These are phyloP conservation scores for Leptodontidium sp. DNA, from an alignment of 2,329 filamentous ascomycete species.

Conservation along the genomic window DNA sequence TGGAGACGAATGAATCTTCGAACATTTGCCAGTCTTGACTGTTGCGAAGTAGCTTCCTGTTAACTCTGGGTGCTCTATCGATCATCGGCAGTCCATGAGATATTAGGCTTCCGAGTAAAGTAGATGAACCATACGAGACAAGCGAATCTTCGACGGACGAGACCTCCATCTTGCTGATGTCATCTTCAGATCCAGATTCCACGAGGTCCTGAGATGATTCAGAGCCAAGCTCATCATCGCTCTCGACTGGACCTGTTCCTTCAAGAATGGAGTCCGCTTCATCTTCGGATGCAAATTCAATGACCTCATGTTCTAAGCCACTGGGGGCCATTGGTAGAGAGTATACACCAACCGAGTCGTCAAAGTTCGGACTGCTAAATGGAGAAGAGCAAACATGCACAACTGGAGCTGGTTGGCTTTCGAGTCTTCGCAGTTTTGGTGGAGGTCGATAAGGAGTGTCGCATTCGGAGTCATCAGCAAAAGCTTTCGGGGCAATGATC, in stretches of 20 bases:
- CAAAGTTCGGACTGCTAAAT: conserved; percentile 10
- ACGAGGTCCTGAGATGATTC: not conserved
- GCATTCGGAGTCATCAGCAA: conserved; percentile 27
- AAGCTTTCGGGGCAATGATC: conserved; percentile 33
- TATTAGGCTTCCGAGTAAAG: conserved; percentile 11
- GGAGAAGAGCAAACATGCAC: not conserved
- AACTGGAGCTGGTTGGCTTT: conserved; percentile 11
- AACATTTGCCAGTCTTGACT: conserved; percentile 29
- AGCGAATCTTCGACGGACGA: conserved; percentile 27
- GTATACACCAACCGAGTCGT: conserved; percentile 6
- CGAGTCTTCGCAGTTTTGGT: conserved; percentile 25
- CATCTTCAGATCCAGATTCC: conserved; percentile 14
- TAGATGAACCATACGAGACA: conserved; percentile 18
- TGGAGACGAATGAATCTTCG: conserved; percentile 30
- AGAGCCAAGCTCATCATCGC: conserved; percentile 26
- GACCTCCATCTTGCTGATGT: conserved; percentile 16
- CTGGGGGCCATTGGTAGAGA: not conserved
- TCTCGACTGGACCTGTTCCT: not conserved
- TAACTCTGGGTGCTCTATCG: conserved; percentile 24
- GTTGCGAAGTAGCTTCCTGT: conserved; percentile 24
- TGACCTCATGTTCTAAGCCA: not conserved
- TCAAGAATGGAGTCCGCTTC: not conserved
- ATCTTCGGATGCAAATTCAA: not conserved
- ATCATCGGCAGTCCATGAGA: conserved; percentile 6
- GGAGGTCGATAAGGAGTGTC: conserved; percentile 38